Conservation (phyloP, 306 rosid species). For the Fragaria nilgerrensis region DNA sequence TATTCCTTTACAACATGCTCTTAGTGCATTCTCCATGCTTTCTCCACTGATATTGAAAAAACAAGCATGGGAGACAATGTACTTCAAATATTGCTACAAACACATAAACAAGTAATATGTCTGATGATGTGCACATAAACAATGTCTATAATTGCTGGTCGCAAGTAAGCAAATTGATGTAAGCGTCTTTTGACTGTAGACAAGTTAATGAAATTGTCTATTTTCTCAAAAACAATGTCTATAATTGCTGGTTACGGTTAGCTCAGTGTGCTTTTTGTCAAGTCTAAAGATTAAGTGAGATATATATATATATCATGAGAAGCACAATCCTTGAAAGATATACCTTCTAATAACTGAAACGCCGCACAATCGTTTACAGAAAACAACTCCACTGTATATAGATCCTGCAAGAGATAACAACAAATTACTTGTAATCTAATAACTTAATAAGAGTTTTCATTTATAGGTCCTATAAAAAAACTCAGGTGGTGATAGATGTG, state of each 20-base stretch:
- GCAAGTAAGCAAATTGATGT: no score
- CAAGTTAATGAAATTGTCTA: no score
- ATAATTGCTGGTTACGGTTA: neutral
- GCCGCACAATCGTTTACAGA: slow-evolving; percentile 21
- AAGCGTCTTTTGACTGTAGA: rapidly evolving
- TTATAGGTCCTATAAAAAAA: neutral
- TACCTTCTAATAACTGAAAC: slow-evolving; percentile 32
- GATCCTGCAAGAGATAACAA: slow-evolving; percentile 12
- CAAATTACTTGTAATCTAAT: neutral
- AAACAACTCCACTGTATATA: slow-evolving; percentile 25
- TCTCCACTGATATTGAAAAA: slow-evolving; percentile 17
- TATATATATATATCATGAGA: neutral
- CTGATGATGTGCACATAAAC: no score
- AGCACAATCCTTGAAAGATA: neutral
- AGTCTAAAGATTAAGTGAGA: neutral
- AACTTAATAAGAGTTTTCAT: neutral
- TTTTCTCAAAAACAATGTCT: no score
- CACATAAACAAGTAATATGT: neutral
- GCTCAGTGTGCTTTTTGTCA: neutral
- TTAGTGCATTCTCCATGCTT: slow-evolving; percentile 29
- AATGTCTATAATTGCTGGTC: no score
- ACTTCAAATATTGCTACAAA: neutral
- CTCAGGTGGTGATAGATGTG: neutral
- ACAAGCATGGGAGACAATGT: neutral
- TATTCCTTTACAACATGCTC: slow-evolving; percentile 28